Evolutionary conservation across 2,329 filamentous ascomycete genomes (phyloP), one percentile per base, ranked within the genome.

Genomic region (Nemania serpens): DNA sequence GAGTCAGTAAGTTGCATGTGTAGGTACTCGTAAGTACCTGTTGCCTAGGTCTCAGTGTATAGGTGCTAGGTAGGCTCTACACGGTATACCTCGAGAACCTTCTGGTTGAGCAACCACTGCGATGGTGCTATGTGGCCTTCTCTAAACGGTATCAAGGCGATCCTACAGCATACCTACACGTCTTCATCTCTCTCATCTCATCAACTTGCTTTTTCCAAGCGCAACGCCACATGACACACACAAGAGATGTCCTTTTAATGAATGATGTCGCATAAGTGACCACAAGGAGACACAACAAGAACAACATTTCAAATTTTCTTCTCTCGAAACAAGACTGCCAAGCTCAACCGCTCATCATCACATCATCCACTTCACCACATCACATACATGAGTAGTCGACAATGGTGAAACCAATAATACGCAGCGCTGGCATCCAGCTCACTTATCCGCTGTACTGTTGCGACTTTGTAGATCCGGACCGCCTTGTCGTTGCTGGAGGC

Each of bases 371-470:
- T 29, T 29, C 25, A 18, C 59, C 57, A 52, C 55, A 55, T 42
- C 42, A 12, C 53, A n/a, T 29, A 47, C 52, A 50, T 53, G 59
- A 50, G 36, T 39, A 39, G 36, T 39, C 3, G 58, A 69, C 66
- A 63, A 75, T 75, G 73, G 68, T 59, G 63, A 64, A 64, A 53
- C 68, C 46, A 41, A 71, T 86, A 41, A 71, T 86, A 64, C 76
- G 77, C 56, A 76, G 76, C 61, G 84, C 89, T 62, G 89, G 87
- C 75, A 80, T 87, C 68, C 86, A 86, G 58, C 84, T 96, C 66
- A 85, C 87, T 59, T 97, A 94, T 76, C 93, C 93, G 50, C 84
- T 96, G 61, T 97, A 93, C 75, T 87, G 90, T 58, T 90, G 92
- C 74, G 93, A 93, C 72, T 97, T 96, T 75, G 92, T 89, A 70